Evolutionary conservation across 768 basidiomycete species (phyloP), one percentile per base, ranked within the genome.

Genomic region (Pleurotus ostreatus): DNA sequence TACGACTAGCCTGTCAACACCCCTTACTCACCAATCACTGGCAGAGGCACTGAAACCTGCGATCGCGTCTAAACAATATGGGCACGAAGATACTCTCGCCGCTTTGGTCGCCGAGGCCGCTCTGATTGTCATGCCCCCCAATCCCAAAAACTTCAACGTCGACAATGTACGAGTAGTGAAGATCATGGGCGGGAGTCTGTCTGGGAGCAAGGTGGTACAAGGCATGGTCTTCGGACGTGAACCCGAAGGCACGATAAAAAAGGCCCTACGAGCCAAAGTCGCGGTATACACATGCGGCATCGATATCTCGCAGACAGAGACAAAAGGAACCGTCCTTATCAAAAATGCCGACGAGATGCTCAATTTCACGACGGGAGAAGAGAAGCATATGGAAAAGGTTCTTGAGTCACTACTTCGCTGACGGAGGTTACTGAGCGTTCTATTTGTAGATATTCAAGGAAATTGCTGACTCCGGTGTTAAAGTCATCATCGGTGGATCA

Each of bases 151-250:
- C 71, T 99, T 98, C 83, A 98, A 97, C 71, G 94, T 98, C 25
- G 97, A 99, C 71, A 95, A 94, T 63, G 92, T 99, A 0, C 86
- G 97, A 8, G 96, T 99, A 22, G 97, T 99, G 65, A 99, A 98
- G 75, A 98, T 99, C 59, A 88, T 99, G 84, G 97, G 97, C 55
- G 92, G 97, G 30, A 89, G 81, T 64, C 73, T 99, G n/a, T 70
- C 84, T 3, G 81, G 78, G 20, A 96, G 94, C 71, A 84, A 80
- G 55, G 95, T 99, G 4, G 89, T 99, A 4, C 84, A 90, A 61
- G 97, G 97, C 49, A 99, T 99, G 97, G 97, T 99, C 0, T 98
- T 98, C 61, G 93, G 93, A 38, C 80, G 94, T 46, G 94, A 97
- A 72, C 92, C 97, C 0, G 97, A 99, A 72, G 93, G 92, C 49